Base-by-base conservation (phyloP, 495 filamentous ascomycete genomes). In the Thermothielavioides terrestris region DNA sequence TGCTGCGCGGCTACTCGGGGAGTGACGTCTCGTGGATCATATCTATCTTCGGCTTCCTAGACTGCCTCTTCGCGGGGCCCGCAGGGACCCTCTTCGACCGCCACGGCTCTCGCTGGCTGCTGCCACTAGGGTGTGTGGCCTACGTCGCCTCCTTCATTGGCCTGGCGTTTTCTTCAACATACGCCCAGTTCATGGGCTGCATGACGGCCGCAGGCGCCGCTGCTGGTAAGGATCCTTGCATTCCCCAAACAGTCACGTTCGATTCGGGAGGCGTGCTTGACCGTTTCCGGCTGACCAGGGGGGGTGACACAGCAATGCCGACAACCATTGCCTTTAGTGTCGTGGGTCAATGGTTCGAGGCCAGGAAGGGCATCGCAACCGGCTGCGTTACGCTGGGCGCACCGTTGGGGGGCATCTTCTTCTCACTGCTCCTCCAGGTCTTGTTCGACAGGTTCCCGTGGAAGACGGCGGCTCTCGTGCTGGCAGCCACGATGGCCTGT, bases 21-120 rank as follows among this genome's bases (percentile, higher is more conserved):
- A 48, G 28, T 21, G 49, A 65, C 8, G 44, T 63, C 3, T 52
- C 64, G 23, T 66, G 62, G 63, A 57, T 67, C 50, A 60, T 58
- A 5, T 63, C 64, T 28, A 21, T 63, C 7, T 67, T 63, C 38
- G 62, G 60, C 11, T 63, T 61, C 26, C 20, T 63, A 8, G 54
- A 40, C 42, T 59, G 57, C 38, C 42, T 67, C 14, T 57, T 63
- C 9, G 55, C 37, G 3, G 40, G 36, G 18, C 57, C 57, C 0
- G 35, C 22, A 1, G 64, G 64, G 4, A 8, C 59, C 3, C 23
- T 63, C 20, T 60, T 56, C 30, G 62, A 65, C 51, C 51, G 52
- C 6, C 52, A 47, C 25, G 54, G 64, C 20, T 7, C 31, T 0
- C 12, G 47, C 1, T 46, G 49, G 42, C 36, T 63, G 21, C 45